These are phyloP conservation scores for Tricholoma saponaceum DNA, from an alignment of 768 basidiomycete species.

Conservation along the genomic window DNA sequence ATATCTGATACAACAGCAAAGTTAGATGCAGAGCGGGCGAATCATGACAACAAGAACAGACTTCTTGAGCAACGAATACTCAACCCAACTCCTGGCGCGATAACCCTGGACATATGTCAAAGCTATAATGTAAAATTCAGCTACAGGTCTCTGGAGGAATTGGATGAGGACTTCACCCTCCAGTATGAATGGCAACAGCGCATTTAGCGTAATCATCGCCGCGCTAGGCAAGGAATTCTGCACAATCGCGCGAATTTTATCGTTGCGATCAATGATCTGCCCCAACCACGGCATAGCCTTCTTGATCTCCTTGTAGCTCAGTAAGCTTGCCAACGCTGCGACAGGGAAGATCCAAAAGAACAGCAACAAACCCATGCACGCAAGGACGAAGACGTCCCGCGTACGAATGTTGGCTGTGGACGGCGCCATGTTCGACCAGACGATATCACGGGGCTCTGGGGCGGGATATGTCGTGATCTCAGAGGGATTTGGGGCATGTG, in stretches of 20 bases:
- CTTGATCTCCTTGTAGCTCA: constrained; percentile 94
- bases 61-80: constrained; percentile 92
- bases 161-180: constrained; percentile 52
- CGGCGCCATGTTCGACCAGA: constrained; percentile 88
- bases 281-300: constrained; percentile 87
- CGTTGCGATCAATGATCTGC: constrained; percentile 75
- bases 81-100: constrained; percentile 87
- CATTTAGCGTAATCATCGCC: constrained; percentile 89
- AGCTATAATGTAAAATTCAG: constrained; percentile 24
- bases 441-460: constrained; percentile 92
- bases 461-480: constrained; percentile 70
- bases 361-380: constrained; percentile 66
- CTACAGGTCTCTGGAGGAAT: neutral
- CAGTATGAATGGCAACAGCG: constrained; percentile 80
- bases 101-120: constrained; percentile 91
- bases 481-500: constrained; percentile 66
- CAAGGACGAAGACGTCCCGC: constrained; percentile 70
- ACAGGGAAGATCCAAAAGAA: constrained; percentile 95
- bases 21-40: neutral
- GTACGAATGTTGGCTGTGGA: constrained; percentile 52
- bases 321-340: constrained; percentile 75
- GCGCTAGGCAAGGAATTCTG: constrained; percentile 93
- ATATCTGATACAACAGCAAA: constrained; percentile 52
- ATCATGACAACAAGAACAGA: constrained; percentile 29
- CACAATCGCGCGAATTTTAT: constrained; percentile 78